Conservation (phyloP, 192 early-diverging fungal species). For the Coemansia sp. region DNA sequence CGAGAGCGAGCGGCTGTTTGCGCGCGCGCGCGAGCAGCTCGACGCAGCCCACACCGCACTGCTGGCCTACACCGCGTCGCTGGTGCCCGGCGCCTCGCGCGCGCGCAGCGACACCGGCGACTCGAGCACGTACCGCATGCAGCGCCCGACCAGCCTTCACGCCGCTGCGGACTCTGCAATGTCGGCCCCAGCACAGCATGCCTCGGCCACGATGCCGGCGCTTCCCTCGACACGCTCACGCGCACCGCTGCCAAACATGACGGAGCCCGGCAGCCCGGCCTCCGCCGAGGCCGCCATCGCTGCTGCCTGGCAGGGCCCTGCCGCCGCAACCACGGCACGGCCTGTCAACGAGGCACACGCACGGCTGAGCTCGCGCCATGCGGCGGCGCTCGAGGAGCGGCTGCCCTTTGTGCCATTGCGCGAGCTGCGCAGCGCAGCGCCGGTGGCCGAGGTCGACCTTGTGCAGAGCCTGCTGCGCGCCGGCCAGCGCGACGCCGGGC, state of each 20-base stretch:
- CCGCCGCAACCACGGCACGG: conserved; percentile 1
- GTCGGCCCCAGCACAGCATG: background rate
- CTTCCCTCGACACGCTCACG: too few species aligned
- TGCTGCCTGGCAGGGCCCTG: background rate
- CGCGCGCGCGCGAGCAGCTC: conserved; percentile 30
- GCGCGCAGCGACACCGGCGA: conserved; percentile 36
- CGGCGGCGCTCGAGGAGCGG: conserved; percentile 35
- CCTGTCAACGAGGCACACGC: conserved; percentile 34
- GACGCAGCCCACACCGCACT: conserved; percentile 21
- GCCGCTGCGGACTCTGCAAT: background rate
- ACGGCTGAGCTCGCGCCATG: conserved; percentile 25
- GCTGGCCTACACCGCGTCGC: conserved; percentile 20
- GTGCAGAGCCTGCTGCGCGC: conserved; percentile 33
- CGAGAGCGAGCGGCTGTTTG: conserved; percentile 3
- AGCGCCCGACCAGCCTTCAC: conserved; percentile 25
- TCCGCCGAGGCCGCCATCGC: background rate
- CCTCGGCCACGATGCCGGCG: conserved; percentile 2
- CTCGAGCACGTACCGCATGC: conserved; percentile 7
- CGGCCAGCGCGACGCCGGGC: conserved; percentile 22
- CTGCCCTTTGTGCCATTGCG: conserved; percentile 29
- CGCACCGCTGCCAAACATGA: too few species aligned
- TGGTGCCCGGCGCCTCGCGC: conserved; percentile 23
- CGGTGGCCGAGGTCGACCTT: conserved; percentile 29
- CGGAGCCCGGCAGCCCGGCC: background rate
- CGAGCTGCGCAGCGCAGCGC: conserved; percentile 14